Base-by-base conservation (phyloP, 2,329 filamentous ascomycete species). In the Exophiala aquamarina region DNA sequence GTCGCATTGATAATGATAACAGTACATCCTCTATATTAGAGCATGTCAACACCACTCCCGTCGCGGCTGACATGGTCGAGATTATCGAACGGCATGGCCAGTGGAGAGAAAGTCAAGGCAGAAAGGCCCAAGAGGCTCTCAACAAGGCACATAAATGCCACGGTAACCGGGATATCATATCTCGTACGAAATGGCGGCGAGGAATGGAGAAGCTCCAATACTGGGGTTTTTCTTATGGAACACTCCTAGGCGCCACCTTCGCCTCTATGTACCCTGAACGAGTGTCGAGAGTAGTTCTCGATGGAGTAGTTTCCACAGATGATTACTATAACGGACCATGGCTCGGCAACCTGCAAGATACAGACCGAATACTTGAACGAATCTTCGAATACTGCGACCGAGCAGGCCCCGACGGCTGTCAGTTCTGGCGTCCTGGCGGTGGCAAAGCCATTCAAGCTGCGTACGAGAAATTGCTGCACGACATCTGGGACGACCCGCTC, bases 321-420 rank as follows among this genome's bases (percentile, higher is more conserved):
- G 48, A 51, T 34, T 51, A 51, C 43, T 51, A 47, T 20, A 31
- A 51, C 28, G 48, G 48, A n/a, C 48, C 44, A 2, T 47, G 48
- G 44, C 11, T 45, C 26, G 14, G 69, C 10, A 47, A 47, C 14
- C 34, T 51, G 7, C 11, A 23, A 10, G 44, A 47, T 39, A 44
- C 43, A 2, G 43, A 47, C 21, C 18, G 32, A 14, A 47, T 51
- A 23, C 38, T 81, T 51, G 63, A 70, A 1, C 70, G 66, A 13
- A 81, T 83, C 42, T 78, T 76, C 55, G 62, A 65, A 15, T 70
- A 73, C 33, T 84, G 81, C 57, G 69, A 74, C 56, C 62, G 67
- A 34, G 78, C 73, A 15, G 75, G 75, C 0, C 54, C 65, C 2
- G 48, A 47, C 2, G 14, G 17, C 13, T 50, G 47, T 14, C 36